Base-by-base conservation (phyloP, 257 asterid species). In the Solanum pinnatisectum region DNA sequence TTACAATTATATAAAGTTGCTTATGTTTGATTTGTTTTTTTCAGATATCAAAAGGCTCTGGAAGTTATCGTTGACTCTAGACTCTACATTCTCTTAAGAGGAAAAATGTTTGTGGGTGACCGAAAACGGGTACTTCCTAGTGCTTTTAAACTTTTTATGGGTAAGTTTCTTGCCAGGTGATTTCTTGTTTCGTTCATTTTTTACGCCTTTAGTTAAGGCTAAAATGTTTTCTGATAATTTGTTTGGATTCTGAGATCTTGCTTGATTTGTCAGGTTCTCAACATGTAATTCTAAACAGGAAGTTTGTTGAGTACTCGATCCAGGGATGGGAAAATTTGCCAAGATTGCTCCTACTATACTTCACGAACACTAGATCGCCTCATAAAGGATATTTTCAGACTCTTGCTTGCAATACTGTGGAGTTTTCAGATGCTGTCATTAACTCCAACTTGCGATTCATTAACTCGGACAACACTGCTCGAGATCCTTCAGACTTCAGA, bases 251-350 rank as follows among this genome's bases (percentile, higher is more conserved):
- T 81, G 40, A 16, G 68, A 44, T 16, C 39, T 83, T 60, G 74
- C 59, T 88, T 32, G 83, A 73, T 77, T 23, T 49, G 5, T 70
- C 90, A 91, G 94, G 94, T 84, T 92, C 94, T 77, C 90, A 91
- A 84, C 91, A 90, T 81, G 92, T 90, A 8, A 90, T 92, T 35
- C 90, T 92, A 84, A 92, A 70, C 84, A 90, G 83, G 74, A 87
- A 92, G 27, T 87, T 92, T 36, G 86, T 90, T 18, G 90, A 89
- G 87, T 90, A 89, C 74, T 81, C 87, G 8, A 83, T 89, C 37
- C 86, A 87, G 5, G 94, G 94, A 77, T 92, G 92, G 92, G 93
- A 92, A 86, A 92, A 87, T 89, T 86, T 92, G 10, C 94, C 94
- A 13, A 87, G 94, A 86, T 71, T 86, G 36, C 92, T 92, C 83